These are phyloP conservation scores for Grosmannia clavigera DNA, from an alignment of 2,329 filamentous ascomycete species.

Conservation along the genomic window DNA sequence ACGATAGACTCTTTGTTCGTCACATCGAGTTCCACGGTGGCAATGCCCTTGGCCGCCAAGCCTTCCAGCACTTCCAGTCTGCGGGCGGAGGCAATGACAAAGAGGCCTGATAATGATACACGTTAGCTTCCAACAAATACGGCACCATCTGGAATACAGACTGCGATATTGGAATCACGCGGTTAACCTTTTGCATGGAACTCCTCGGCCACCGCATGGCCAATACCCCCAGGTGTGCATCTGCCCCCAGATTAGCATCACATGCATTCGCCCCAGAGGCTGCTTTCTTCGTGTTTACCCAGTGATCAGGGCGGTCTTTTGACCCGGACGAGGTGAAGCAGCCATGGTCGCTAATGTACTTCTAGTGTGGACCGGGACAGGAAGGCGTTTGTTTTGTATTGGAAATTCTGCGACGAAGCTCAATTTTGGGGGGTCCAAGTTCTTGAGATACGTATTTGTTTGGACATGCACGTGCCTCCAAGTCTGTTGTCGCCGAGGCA, in stretches of 20 bases:
- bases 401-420: background rate
- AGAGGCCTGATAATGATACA: slow-evolving; percentile 24
- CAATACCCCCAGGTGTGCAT: slow-evolving; percentile 47
- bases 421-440: too few species aligned
- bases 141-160: too few species aligned
- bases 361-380: background rate
- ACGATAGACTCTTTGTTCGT: slow-evolving; percentile 38
- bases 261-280: background rate
- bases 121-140: background rate
- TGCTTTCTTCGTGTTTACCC: slow-evolving; percentile 23
- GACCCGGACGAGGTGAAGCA: slow-evolving; percentile 13
- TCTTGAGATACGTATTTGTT: too few species aligned
- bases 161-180: too few species aligned
- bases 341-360: background rate
- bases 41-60: slow-evolving; percentile 34
- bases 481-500: too few species aligned
- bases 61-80: slow-evolving; percentile 33
- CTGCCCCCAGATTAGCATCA: slow-evolving; percentile 18
- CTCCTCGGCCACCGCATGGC: slow-evolving; percentile 38
- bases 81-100: slow-evolving; percentile 46
- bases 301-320: slow-evolving; percentile 36
- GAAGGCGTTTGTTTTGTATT: background rate
- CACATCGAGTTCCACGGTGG: slow-evolving; percentile 39
- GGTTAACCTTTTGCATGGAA: slow-evolving; percentile 36
- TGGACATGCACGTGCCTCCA: too few species aligned